A percentile compares a stretch with the other conserved stretches of the same genome.
These are phyloP conservation scores for Hymenoscyphus fraxineus DNA, from an alignment of 2,329 filamentous ascomycete genomes.

Conservation along the genomic window DNA sequence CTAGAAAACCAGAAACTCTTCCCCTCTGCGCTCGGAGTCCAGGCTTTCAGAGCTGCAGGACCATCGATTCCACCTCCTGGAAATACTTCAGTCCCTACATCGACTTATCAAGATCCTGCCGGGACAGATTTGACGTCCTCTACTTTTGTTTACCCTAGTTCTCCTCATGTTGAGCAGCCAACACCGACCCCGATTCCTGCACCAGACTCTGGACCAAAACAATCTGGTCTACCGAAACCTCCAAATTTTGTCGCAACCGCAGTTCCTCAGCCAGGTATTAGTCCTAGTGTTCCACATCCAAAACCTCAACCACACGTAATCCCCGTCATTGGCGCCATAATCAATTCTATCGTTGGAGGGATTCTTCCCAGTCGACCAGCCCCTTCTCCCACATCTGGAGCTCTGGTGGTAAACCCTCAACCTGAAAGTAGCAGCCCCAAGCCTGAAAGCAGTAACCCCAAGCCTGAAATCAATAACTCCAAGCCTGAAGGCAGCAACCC, in stretches of 20 bases:
- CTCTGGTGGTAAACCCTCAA: not conserved
- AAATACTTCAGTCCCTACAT: not conserved
- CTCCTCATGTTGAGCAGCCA: not conserved
- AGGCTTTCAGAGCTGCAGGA: constrained; percentile 17
- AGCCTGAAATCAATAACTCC: no score
- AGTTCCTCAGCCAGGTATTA: not conserved
- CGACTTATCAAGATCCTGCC: constrained; percentile 5
- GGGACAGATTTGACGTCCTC: constrained; percentile 14
- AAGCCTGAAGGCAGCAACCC: no score
- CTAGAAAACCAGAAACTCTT: constrained; percentile 15
- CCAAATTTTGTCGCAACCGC: not conserved
- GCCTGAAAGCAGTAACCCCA: no score
- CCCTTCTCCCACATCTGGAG: not conserved
- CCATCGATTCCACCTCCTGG: constrained; percentile 14
- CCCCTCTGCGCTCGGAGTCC: constrained; percentile 17
- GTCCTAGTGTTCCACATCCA: not conserved
- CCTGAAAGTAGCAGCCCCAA: not conserved
- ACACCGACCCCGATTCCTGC: not conserved
- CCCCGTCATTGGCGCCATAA: constrained; percentile 4
- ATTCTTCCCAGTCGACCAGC: not conserved
- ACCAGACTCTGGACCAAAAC: not conserved
- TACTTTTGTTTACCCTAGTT: constrained; percentile 11
- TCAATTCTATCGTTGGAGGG: constrained; percentile 7
- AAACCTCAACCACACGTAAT: not conserved
- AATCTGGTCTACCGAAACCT: not conserved